Evolutionary conservation across 495 filamentous ascomycete species (phyloP).

Genomic region (Astrocystis sublimbata): DNA sequence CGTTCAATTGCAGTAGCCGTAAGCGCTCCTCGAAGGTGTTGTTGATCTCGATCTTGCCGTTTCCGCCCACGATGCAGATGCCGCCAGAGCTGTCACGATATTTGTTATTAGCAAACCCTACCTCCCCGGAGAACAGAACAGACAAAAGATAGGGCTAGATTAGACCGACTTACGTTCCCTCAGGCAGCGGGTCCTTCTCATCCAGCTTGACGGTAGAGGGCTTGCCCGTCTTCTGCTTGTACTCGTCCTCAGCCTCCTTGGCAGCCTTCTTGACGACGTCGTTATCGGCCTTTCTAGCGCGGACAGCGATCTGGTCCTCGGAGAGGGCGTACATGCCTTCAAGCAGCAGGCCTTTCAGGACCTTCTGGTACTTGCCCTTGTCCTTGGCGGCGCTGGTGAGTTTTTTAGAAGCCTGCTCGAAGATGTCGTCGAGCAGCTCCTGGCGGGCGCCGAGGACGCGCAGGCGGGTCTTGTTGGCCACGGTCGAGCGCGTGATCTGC

Average conservation of each 20-base stretch:
- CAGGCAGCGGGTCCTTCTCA: slow-evolving; percentile 75
- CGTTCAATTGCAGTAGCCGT: slow-evolving; percentile 77
- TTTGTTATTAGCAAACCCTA: neutral
- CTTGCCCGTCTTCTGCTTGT: slow-evolving; percentile 72
- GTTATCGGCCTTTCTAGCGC: slow-evolving; percentile 77
- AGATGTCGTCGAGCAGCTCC: slow-evolving; percentile 89
- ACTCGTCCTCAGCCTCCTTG: slow-evolving; percentile 72
- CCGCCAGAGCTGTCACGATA: slow-evolving; percentile 71
- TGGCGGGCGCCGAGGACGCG: slow-evolving; percentile 83
- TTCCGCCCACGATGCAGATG: slow-evolving; percentile 72
- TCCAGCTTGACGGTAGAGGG: slow-evolving; percentile 64
- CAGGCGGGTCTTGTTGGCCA: slow-evolving; percentile 92
- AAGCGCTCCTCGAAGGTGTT: slow-evolving; percentile 95
- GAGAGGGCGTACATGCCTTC: slow-evolving; percentile 87
- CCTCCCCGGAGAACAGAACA: neutral
- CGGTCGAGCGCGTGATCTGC: slow-evolving; percentile 92
- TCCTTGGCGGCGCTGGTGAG: slow-evolving; percentile 67
- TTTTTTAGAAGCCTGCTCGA: slow-evolving; percentile 71
- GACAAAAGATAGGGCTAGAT: neutral
- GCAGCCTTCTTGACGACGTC: slow-evolving; percentile 73
- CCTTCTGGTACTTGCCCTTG: slow-evolving; percentile 67
- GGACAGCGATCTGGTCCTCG: slow-evolving; percentile 72
- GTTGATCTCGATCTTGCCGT: slow-evolving; percentile 97
- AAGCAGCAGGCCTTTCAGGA: slow-evolving; percentile 77
- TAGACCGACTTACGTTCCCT: slow-evolving; percentile 71